Evolutionary conservation across 805 yeast species (phyloP).

Genomic region (Debaryomyces castellii): DNA sequence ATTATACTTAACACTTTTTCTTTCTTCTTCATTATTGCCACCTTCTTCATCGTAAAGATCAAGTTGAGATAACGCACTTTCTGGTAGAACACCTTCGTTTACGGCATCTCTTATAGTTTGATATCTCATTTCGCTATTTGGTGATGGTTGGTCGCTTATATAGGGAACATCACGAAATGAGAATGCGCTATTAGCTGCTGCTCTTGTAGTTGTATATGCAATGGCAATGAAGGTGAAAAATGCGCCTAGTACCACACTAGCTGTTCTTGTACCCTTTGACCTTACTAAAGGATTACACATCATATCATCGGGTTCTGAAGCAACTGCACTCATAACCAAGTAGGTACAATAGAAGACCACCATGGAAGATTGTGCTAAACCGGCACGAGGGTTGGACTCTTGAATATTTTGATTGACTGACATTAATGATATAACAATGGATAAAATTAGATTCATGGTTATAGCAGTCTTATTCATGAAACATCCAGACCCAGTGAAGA

Average conservation of each 20-base stretch:
- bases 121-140: constrained; percentile 68
- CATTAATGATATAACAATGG: constrained; percentile 61
- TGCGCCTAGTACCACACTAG: constrained; percentile 86
- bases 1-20: constrained; percentile 69
- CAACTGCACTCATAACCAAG: constrained; percentile 85
- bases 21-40: constrained; percentile 57
- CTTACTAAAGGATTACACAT: constrained; percentile 89
- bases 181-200: constrained; percentile 69
- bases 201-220: constrained; percentile 95
- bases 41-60: constrained; percentile 54
- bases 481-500: constrained; percentile 81
- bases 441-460: constrained; percentile 67
- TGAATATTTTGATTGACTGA: constrained; percentile 84
- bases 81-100: constrained; percentile 93
- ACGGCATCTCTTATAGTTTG: constrained; percentile 93
- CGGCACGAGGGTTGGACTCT: constrained; percentile 92
- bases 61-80: constrained; percentile 77
- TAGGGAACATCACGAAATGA: constrained; percentile 39
- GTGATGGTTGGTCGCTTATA: constrained; percentile 45
- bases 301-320: constrained; percentile 94
- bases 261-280: constrained; percentile 85
- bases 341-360: constrained; percentile 93
- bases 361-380: constrained; percentile 95
- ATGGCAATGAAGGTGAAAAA: constrained; percentile 91
- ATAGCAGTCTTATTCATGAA: constrained; percentile 88